These are phyloP conservation scores for Coemansia sp. DNA, from an alignment of 192 early-diverging fungal species.

Conservation along the genomic window DNA sequence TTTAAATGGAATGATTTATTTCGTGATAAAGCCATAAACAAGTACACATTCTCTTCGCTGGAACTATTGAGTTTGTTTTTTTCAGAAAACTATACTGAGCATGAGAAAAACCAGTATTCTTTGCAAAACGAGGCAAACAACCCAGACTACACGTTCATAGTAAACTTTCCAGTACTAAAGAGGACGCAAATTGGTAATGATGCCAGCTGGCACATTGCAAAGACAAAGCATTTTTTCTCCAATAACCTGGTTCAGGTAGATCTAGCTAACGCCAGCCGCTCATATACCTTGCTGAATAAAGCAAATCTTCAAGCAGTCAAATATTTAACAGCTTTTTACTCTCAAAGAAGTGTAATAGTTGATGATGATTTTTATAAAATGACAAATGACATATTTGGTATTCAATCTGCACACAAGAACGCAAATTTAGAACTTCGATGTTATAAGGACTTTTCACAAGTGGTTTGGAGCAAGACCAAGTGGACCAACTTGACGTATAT, in stretches of 20 bases:
- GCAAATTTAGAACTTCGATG: too few species aligned
- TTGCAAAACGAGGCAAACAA: background rate
- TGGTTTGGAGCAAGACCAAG: background rate
- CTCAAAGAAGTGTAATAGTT: background rate
- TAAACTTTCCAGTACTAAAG: background rate
- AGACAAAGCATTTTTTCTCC: background rate
- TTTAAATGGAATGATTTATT: background rate
- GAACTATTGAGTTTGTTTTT: background rate
- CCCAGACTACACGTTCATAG: background rate
- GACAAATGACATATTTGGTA: background rate
- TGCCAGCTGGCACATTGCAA: background rate
- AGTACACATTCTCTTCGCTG: background rate
- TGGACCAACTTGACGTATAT: background rate
- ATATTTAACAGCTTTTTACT: background rate
- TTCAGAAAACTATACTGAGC: background rate
- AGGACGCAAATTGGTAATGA: background rate
- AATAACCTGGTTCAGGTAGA: background rate
- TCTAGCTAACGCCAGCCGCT: background rate
- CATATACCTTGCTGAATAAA: background rate
- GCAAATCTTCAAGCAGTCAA: background rate
- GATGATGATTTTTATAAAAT: background rate
- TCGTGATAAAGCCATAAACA: background rate
- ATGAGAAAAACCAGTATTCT: background rate
- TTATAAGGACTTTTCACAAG: too few species aligned
- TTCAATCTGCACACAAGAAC: background rate